phyloP scores from a whole-genome alignment of 768 basidiomycete species.

The Pleurotus giganteus region DNA sequence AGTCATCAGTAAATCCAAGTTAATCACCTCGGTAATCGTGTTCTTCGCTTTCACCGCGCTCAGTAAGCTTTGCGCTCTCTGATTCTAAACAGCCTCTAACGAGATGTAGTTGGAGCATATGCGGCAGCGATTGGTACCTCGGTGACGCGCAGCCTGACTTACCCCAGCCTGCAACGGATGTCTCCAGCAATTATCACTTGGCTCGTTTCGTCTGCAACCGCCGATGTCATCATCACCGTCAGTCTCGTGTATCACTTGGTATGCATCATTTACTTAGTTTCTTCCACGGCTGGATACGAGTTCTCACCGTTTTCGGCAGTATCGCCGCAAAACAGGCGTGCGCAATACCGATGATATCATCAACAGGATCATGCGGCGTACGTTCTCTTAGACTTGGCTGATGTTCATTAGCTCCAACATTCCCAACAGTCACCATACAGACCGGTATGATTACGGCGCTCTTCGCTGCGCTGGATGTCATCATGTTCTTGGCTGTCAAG shows the following conservation, averaged over 20 bases:
- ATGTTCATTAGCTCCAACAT: constrained; percentile 11
- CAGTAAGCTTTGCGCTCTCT: constrained; percentile 20
- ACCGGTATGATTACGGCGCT: constrained; percentile 27
- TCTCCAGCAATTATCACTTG: constrained; percentile 36
- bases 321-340: constrained; percentile 33
- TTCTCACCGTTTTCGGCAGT: constrained; percentile 26
- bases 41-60: constrained; percentile 27
- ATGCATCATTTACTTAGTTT: constrained; percentile 12
- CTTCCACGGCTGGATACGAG: not conserved
- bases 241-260: constrained; percentile 43
- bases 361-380: constrained; percentile 31
- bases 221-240: constrained; percentile 46
- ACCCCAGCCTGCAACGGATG: constrained; percentile 26
- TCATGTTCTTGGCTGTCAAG: constrained; percentile 24
- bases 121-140: constrained; percentile 29
- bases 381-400: not conserved
- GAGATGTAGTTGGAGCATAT: constrained; percentile 22
- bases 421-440: constrained; percentile 23
- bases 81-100: not conserved
- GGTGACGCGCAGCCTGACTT: constrained; percentile 23
- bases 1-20: constrained; percentile 26
- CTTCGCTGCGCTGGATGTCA: constrained; percentile 27
- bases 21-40: constrained; percentile 24
- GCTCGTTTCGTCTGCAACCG: constrained; percentile 41
- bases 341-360: constrained; percentile 32